Base-by-base conservation (phyloP, 2,329 filamentous ascomycete species). In the Leptoxyphium fumago region DNA sequence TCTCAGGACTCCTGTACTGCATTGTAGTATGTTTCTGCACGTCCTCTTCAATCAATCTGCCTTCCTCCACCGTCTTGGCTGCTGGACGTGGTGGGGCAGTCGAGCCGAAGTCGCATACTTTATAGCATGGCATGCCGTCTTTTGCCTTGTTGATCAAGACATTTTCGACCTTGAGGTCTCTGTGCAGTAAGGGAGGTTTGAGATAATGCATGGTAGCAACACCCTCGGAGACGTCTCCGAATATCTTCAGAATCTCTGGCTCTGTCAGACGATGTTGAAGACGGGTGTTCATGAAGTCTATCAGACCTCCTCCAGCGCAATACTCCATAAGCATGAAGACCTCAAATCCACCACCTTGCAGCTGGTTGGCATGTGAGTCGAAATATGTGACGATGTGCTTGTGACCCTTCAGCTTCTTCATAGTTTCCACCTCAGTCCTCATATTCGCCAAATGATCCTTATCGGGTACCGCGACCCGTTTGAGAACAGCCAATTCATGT, bases 171-270 rank as follows among this genome's bases (percentile, higher is more conserved):
- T 98, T 98, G 50, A 98, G 69, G 64, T 98, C 91, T 50, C 91
- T 78, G 64, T 98, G 91, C 46, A 98, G 72, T 44, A 98, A 68
- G 41, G 91, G 80, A 5, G 91, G 91, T 65, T 93, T 93, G 41
- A 98, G 78, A 64, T 98, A 98, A 66, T 98, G 91, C 91, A 98
- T 98, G 62, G 87, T 94, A 28, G 91, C 91, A 39, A 98, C 87
- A 32, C 91, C 91, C 67, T 96, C 89, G 40, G 88, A 84, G 44
- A 95, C 85, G 62, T 98, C 91, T 42, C 82, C 82, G 66, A 98
- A 96, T 64, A 98, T 96, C 69, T 88, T 83, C 55, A 98, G 70
- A 54, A 98, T 94, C 70, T 98, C 91, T 41, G 91, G 89, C 68
- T 98, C 91, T 30, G 89, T 98, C 64, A 98, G 72, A 42, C 91